These are phyloP conservation scores for Stephania yunnanensis DNA, from an alignment of 164 flowering plant species.

Conservation along the genomic window DNA sequence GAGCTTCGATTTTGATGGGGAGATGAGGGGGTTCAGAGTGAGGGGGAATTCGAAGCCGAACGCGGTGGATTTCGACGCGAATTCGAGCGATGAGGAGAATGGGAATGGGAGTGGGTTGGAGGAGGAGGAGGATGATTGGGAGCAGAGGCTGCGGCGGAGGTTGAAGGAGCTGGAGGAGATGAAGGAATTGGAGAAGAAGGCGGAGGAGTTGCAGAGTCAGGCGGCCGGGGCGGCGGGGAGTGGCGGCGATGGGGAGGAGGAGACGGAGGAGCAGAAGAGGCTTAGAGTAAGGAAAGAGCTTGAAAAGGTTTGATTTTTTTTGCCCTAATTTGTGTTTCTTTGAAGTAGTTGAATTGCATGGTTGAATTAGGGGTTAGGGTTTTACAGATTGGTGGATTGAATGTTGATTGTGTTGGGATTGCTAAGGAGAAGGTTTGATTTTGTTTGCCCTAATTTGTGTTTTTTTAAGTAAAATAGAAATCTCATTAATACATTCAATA, in stretches of 20 bases:
- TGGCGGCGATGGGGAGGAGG: conserved; percentile 25
- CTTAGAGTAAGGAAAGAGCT: conserved; percentile 80
- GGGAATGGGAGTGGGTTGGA: conserved; percentile 37
- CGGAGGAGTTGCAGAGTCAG: conserved; percentile 71
- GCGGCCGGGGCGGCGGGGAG: conserved; percentile 19
- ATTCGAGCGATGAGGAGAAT: conserved; percentile 52
- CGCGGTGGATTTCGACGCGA: conserved; percentile 51
- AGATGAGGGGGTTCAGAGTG: conserved; percentile 19
- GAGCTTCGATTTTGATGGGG: conserved; percentile 37
- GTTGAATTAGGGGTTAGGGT: too few species aligned
- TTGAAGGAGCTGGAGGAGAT: conserved; percentile 80
- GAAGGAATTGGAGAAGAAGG: conserved; percentile 80
- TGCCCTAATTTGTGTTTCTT: neutral
- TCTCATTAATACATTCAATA: too few species aligned
- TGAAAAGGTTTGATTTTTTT: conserved; percentile 53
- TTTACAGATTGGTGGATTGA: too few species aligned
- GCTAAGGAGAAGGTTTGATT: too few species aligned
- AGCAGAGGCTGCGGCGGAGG: conserved; percentile 66
- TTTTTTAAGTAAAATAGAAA: too few species aligned
- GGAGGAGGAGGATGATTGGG: conserved; percentile 45
- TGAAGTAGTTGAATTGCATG: too few species aligned
- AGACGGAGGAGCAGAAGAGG: conserved; percentile 79
- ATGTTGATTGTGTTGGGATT: too few species aligned
- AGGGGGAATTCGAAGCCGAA: conserved; percentile 37
- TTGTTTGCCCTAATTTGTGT: too few species aligned